Evolutionary conservation across 805 yeast genomes (phyloP), one percentile per base, ranked within the genome.

Genomic region (Alloascoidea africana): DNA sequence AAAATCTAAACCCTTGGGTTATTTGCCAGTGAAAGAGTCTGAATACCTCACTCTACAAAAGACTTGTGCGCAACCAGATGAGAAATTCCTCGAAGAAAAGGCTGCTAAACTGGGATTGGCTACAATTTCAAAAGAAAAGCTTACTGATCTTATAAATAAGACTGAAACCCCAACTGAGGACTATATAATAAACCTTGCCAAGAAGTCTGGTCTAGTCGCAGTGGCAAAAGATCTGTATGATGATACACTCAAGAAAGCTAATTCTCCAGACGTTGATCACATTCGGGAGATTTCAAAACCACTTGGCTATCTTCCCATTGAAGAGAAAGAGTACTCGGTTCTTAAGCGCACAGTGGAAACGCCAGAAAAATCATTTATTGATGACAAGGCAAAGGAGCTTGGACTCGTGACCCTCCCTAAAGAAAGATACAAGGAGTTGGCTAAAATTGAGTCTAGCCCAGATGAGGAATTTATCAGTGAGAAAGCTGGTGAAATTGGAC

Each of bases 401-500:
- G 52, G 52, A n/a, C 18, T 48, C 8, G 44, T 43, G 13, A 36
- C 42, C 8, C 17, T 50, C n/a, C 41, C 47, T 6, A 41, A 37
- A 8, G 35, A 34, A 14, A 51, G 46, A 17, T 40, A 38, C 32
- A 35, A 37, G 17, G 34, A 36, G 14, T 17, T 40, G 30, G 32
- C n/a, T n/a, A n/a, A 16, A 18, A 34, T 8, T 13, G 36, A 18
- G 5, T n/a, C 14, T 23, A 23, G n/a, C 8, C 30, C 30, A 23
- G n/a, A 44, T 2, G 42, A 41, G 27, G 51, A 46, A 16, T 47
- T 47, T 38, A 35, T 50, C 3, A 32, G 42, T 8, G 42, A 45
- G 15, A 43, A 42, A 17, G 68, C 76, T 3, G 62, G 58, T 46
- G 52, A 51, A 8, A 63, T 64, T 44, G 62, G 63, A 5, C 47